phyloP scores from a whole-genome alignment of 2,329 filamentous ascomycete genomes.

The Sphaerulina vaccinii region DNA sequence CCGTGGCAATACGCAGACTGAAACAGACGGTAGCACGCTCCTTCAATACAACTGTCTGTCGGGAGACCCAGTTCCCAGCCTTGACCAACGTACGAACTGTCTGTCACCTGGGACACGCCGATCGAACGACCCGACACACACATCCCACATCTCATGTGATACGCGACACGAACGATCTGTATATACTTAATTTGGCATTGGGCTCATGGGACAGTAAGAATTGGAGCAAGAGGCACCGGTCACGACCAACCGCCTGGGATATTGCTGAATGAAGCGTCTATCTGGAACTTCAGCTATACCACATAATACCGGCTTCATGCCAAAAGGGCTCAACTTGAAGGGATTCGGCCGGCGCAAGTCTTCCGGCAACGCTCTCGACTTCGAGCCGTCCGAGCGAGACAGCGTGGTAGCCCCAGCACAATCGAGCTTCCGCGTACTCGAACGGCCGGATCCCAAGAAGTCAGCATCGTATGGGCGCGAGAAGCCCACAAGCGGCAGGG shows the following conservation, averaged over 20 bases:
- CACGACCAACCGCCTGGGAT: constrained; percentile 7
- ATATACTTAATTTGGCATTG: constrained; percentile 17
- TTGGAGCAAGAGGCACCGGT: constrained; percentile 11
- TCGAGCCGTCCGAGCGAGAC: constrained; percentile 36
- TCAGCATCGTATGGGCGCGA: constrained; percentile 30
- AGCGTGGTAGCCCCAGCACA: constrained; percentile 19
- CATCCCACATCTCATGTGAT: constrained; percentile 8
- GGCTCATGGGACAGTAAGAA: constrained; percentile 21
- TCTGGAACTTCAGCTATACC: constrained; percentile 7
- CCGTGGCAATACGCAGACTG: not conserved
- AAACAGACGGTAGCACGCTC: not conserved
- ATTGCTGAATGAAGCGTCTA: constrained; percentile 7
- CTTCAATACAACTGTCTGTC: not conserved
- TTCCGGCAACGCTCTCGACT: constrained; percentile 54
- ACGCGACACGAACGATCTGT: constrained; percentile 18
- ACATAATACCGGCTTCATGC: constrained; percentile 43
- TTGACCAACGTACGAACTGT: not conserved
- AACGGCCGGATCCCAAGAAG: constrained; percentile 50
- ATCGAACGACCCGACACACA: not conserved
- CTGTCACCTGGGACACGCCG: not conserved
- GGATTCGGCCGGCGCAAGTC: constrained; percentile 55
- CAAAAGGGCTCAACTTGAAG: constrained; percentile 55
- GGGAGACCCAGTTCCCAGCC: not conserved
- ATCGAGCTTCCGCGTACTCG: constrained; percentile 56
- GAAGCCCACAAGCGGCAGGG: constrained; percentile 36